Base-by-base conservation (phyloP, 345 rosid species). In the Reutealis trisperma region DNA sequence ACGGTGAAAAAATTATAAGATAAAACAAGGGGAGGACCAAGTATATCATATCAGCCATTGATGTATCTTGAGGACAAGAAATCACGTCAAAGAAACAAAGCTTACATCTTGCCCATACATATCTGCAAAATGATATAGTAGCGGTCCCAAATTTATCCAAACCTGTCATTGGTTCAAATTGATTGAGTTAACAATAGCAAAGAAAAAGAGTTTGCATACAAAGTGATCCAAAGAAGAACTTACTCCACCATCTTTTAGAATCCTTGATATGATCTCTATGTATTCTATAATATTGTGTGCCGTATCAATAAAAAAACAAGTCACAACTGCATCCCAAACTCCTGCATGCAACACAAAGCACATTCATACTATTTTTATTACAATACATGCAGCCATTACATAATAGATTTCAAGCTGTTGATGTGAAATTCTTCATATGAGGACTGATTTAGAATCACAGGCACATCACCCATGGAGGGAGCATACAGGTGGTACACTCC, bases 111-210 rank as follows among this genome's bases (percentile, higher is more conserved):
- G 93, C 69, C 96, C 94, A 65, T 92, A 88, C 77, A 78, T 86
- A 71, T 93, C 98, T 8, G 97, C 97, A 76, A 96, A 96, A 87
- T 96, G 98, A 87, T 96, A 96, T 34, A 96, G 84, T 63, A 93
- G 83, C 45, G 99, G 99, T 75, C 99, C 97, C 71, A 96, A 83
- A 78, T 93, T 96, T 84, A 96, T 92, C 99, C 99, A 96, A 60
- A 96, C 90, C 99, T 96, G 89, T 66, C 78, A 73, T 16, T 47
- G 32, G 58, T 75, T 30, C 62, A 74, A 58, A 58, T 74, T 21
- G 59, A 72, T 34, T n/a, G 63, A 54, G 77, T 52, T 67, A 87
- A 70, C 44, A 32, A 66, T 75, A 52, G 51, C 16, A 47, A 70
- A 52, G 51, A 63, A 59, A 51, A 58, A 32, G 27, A 34, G 32